Conservation (phyloP, 768 basidiomycete genomes). For the Amanita brunnescens region DNA sequence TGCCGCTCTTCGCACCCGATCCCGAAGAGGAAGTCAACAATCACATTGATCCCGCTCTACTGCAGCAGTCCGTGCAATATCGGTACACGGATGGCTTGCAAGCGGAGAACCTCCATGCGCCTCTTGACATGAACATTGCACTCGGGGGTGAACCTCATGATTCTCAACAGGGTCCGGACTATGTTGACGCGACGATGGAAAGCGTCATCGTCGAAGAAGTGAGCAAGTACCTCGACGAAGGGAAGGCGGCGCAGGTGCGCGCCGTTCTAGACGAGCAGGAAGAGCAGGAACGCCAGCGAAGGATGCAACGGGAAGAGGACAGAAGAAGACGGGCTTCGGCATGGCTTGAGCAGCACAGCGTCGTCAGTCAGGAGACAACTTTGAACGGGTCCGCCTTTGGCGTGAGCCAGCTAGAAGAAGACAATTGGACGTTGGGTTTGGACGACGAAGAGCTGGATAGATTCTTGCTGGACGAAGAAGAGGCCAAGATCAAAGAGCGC, state of each 20-base stretch:
- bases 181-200: constrained; percentile 53
- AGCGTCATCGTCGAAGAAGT: constrained; percentile 64
- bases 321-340: neutral
- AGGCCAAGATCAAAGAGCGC: constrained; percentile 79
- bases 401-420: constrained; percentile 17
- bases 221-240: constrained; percentile 50
- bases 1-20: constrained; percentile 37
- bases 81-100: neutral
- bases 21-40: constrained; percentile 33
- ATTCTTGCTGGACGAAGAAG: constrained; percentile 70
- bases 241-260: constrained; percentile 49
- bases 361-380: neutral
- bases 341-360: constrained; percentile 1
- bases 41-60: constrained; percentile 53
- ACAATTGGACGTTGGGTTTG: constrained; percentile 60
- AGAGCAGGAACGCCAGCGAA: constrained; percentile 48
- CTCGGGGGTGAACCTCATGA: neutral
- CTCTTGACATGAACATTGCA: neutral
- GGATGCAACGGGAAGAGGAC: constrained; percentile 5
- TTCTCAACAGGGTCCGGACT: neutral
- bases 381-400: neutral
- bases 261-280: constrained; percentile 49
- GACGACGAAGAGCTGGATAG: constrained; percentile 86
- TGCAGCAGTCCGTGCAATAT: constrained; percentile 18
- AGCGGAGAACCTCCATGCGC: neutral